Conservation (phyloP, 768 basidiomycete genomes). For the Suillus subaureus region DNA sequence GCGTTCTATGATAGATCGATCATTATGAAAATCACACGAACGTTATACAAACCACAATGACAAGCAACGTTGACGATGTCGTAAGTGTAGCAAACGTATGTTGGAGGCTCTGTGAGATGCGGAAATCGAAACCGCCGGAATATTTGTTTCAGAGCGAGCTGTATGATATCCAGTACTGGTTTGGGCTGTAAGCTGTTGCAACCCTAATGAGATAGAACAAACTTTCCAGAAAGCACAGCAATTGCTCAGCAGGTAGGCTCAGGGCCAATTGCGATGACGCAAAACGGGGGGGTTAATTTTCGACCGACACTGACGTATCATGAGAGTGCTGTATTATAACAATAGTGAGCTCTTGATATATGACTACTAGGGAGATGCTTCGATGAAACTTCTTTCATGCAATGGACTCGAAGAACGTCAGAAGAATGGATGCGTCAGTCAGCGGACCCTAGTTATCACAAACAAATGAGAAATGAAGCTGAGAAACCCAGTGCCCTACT, state of each 20-base stretch:
- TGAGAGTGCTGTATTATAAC: background rate
- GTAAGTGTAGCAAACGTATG: background rate
- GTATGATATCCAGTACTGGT: background rate
- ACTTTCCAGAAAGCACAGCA: background rate
- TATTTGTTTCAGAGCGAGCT: background rate
- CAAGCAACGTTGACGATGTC: background rate
- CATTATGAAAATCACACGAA: background rate
- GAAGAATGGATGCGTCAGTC: conserved; percentile 1
- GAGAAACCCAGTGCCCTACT: conserved; percentile 3
- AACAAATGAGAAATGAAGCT: background rate
- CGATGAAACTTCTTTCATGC: background rate
- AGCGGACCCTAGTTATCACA: background rate
- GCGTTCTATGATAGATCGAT: background rate
- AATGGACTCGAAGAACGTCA: background rate
- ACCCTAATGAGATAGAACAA: background rate
- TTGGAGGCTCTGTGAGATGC: background rate
- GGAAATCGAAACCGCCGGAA: background rate
- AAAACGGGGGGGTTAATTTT: background rate
- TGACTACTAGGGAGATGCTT: background rate
- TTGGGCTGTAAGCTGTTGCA: background rate
- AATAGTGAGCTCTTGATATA: conserved; percentile 1
- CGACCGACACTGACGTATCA: background rate
- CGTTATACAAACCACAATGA: background rate
- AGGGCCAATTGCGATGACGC: background rate
- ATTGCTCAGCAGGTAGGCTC: background rate